Evolutionary conservation across 129 eudicot genomes (phyloP), one percentile per base, ranked within the genome.

Genomic region (Tanacetum coccineum): DNA sequence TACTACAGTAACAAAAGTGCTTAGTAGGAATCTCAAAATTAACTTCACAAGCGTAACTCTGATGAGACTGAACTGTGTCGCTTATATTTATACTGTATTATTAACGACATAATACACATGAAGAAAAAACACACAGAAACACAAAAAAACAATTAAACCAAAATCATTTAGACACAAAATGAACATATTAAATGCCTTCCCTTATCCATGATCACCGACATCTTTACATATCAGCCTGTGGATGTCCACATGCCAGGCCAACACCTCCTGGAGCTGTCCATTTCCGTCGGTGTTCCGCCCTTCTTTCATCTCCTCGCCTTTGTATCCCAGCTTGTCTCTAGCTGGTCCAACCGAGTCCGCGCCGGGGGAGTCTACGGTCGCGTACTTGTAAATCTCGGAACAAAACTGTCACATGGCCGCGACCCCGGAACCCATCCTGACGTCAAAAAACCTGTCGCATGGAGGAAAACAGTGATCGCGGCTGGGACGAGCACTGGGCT

Each of bases 401-500:
- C 55, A 85, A 51, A 9, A 80, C 91, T 6, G 83, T 71, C 69
- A 83, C 47, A 1, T n/a, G n/a, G 89, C 96, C 46, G 81, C 91
- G 56, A 78, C 83, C 19, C 86, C 83, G 11, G n/a, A 75, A 82
- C 9, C 83, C 78, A n/a, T 14, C 92, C 92, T 0, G 96, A 85
- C 72, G 79, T 78, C 73, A 88, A 57, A 63, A 88, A 85, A 17
- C 92, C 89, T 6, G 83, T 67, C 0, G 83, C 78, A 64, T 80
- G 21, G 61, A 85, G 63, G 56, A 75, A 67, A 50, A 85, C 59
- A n/a, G 78, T 69, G 30, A 76, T 74, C 13, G 70, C 87, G 0
- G 96, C 85, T 5, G 91, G 89, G 59, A 88, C 75, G 1, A 88
- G 76, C 45, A 85, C 64, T 1, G 96, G 96, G 36, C 92, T 88